Evolutionary conservation across 371 early-diverging fungal genomes (phyloP), one percentile per base, ranked within the genome.

Genomic region (Nematocida minor): DNA sequence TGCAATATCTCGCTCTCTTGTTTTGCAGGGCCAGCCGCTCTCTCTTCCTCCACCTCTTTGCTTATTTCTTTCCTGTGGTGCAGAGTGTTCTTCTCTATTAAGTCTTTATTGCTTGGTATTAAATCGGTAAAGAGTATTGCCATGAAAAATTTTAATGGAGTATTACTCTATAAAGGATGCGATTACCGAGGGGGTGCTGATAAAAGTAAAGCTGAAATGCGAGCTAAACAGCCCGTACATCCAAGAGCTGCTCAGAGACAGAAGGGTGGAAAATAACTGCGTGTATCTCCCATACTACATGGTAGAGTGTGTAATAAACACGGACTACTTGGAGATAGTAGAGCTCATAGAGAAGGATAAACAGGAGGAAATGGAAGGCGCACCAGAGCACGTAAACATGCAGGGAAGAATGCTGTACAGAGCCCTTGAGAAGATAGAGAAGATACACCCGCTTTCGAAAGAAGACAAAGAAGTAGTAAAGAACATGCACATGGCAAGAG

Each of bases 101-200:
- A 14, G 11, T 69, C 29, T 11, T 36, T 4, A 62, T 42, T 54
- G 11, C 32, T 34, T 27, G 64, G 44, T 32, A 66, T 1, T 31
- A 74, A 38, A 38, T 74, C 77, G 4, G 25, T 44, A 7, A 66
- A 47, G 11, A 14, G 14, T 38, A 74, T 66, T 6, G 3, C 1
- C 60, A 60, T 42, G 42, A 74, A 74, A 74, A 66, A 49, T 47
- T 74, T 74, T 74, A 67, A 74, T 74, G 77, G 77, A 74, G 20
- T 62, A 66, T 53, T 74, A 47, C 53, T 16, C n/a, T 66, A 49
- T 66, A 74, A 74, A 74, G 18, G 77, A 74, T 32, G 66, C 77
- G n/a, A 4, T 74, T 22, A 7, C 62, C 4, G 77, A 64, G 42
- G 77, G 64, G 1, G 25, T 44, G 2, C 27, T 64, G 9, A 11